A percentile compares a stretch with the other conserved stretches of the same genome.
Conservation (phyloP, 768 basidiomycete genomes). For the Boletus rubroflammeus region DNA sequence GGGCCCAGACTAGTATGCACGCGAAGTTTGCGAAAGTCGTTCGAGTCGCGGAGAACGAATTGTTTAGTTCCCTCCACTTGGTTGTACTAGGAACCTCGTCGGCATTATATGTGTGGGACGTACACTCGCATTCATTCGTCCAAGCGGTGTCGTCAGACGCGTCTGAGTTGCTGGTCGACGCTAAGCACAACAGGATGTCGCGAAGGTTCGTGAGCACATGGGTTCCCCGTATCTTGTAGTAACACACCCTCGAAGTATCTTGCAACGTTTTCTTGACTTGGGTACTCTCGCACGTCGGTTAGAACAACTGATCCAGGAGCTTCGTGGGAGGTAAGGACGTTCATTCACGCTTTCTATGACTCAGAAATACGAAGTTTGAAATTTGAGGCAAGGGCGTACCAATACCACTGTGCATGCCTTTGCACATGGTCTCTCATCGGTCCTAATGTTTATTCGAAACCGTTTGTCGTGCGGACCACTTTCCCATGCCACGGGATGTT, state of each 20-base stretch:
- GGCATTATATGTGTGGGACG: slow-evolving; percentile 61
- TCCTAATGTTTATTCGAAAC: slow-evolving; percentile 50
- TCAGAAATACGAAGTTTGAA: slow-evolving; percentile 5
- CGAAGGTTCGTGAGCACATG: slow-evolving; percentile 43
- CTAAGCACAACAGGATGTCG: slow-evolving; percentile 54
- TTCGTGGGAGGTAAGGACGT: slow-evolving; percentile 48
- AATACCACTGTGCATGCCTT: slow-evolving; percentile 64
- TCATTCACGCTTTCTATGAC: background rate
- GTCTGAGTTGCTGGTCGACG: slow-evolving; percentile 46
- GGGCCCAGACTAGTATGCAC: slow-evolving; percentile 46
- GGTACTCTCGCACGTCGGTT: slow-evolving; percentile 67
- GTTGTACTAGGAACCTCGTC: slow-evolving; percentile 69
- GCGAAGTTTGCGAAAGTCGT: slow-evolving; percentile 37
- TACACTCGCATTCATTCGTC: slow-evolving; percentile 50
- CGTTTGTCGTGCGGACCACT: slow-evolving; percentile 41
- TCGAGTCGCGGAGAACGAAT: slow-evolving; percentile 44
- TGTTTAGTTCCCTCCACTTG: slow-evolving; percentile 52
- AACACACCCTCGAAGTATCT: slow-evolving; percentile 39
- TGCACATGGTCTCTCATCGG: slow-evolving; percentile 57
- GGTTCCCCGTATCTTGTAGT: background rate
- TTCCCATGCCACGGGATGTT: slow-evolving; percentile 19
- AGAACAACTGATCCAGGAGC: slow-evolving; percentile 46
- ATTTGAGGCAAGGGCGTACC: slow-evolving; percentile 40
- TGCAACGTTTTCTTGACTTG: slow-evolving; percentile 61
- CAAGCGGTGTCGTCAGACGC: slow-evolving; percentile 36